phyloP scores from a whole-genome alignment of 1,284 basidiomycete genomes.

The Cryptococcus sp. region DNA sequence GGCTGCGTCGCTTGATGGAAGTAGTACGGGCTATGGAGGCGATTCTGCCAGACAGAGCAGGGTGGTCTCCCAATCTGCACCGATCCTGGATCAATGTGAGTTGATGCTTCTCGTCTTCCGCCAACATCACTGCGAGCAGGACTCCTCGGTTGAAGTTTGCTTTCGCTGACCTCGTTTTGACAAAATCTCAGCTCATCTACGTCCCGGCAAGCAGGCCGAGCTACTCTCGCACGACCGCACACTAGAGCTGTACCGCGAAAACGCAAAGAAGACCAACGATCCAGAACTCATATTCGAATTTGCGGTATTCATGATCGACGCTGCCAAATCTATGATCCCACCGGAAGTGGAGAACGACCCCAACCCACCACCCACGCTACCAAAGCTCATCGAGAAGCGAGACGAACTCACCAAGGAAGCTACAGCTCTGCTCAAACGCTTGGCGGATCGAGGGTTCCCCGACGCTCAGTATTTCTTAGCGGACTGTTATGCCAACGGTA shows the following conservation, averaged over 20 bases:
- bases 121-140: no score
- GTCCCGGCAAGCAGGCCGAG: conserved; percentile 87
- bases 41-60: conserved; percentile 24
- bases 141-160: not conserved
- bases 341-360: conserved; percentile 23
- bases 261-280: conserved; percentile 98
- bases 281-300: conserved; percentile 98
- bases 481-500: conserved; percentile 96
- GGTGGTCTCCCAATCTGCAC: conserved; percentile 36
- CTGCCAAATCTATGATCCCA: conserved; percentile 71
- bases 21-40: conserved; percentile 2
- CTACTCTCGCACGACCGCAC: conserved; percentile 93
- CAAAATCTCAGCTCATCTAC: conserved; percentile 66
- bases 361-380: conserved; percentile 54
- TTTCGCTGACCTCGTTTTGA: not conserved
- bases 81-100: conserved; percentile 53
- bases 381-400: conserved; percentile 80
- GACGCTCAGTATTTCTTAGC: conserved; percentile 96
- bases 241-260: conserved; percentile 92
- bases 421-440: conserved; percentile 77
- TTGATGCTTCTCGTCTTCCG: conserved; percentile 3
- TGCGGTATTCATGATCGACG: conserved; percentile 97
- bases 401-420: conserved; percentile 87
- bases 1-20: no score
- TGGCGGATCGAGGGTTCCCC: conserved; percentile 90